These are phyloP conservation scores for Hanseniaspora lachancei DNA, from an alignment of 805 yeast species.

Conservation along the genomic window DNA sequence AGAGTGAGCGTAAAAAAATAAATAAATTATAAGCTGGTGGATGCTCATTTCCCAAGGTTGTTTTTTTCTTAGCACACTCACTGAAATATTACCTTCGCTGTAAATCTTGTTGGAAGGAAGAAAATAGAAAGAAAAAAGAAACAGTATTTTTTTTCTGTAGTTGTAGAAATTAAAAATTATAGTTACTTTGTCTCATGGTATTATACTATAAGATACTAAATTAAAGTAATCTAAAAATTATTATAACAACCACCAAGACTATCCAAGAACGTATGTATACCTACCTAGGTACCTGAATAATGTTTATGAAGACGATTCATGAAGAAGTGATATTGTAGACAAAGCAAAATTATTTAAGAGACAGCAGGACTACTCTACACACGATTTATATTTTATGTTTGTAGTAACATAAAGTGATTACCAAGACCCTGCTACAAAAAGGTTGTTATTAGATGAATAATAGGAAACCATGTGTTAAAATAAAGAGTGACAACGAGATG, in stretches of 20 bases:
- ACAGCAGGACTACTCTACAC: no score
- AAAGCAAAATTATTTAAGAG: constrained; percentile 12
- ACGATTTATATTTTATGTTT: no score
- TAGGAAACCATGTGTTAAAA: no score
- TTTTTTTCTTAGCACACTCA: neutral
- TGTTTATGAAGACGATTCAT: neutral
- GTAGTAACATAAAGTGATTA: no score
- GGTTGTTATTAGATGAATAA: no score
- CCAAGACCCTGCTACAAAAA: no score
- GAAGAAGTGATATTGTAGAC: neutral
- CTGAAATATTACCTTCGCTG: neutral
- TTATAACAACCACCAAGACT: constrained; percentile 13
- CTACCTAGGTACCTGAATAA: neutral
- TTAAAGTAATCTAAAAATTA: no score
- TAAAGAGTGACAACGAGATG: no score
- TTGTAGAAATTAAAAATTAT: no score
- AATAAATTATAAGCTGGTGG: neutral
- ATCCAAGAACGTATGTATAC: constrained; percentile 13
- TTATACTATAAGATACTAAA: no score
- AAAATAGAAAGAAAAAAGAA: neutral
- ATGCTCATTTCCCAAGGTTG: neutral
- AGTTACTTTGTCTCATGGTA: no score
- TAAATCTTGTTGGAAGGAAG: neutral
- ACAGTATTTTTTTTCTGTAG: neutral
- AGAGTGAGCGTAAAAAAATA: neutral